Conservation (phyloP, 305 asterid genomes). For the Fraxinus sp. region DNA sequence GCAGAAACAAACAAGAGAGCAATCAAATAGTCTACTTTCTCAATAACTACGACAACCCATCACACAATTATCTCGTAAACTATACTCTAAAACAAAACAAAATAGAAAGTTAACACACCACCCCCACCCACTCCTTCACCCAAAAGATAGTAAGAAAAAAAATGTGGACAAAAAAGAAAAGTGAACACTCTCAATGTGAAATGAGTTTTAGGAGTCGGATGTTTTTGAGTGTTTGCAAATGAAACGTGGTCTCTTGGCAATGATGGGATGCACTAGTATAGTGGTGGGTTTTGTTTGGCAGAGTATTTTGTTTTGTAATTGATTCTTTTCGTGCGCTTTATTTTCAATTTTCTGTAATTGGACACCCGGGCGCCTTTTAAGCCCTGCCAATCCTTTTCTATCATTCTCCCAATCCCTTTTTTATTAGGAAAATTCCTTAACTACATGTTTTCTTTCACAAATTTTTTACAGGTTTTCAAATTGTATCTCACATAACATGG, state of each 20-base stretch:
- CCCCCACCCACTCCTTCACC: neutral
- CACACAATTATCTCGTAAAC: slow-evolving; percentile 15
- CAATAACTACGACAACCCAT: slow-evolving; percentile 22
- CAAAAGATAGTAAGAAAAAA: neutral
- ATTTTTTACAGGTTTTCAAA: too few species aligned
- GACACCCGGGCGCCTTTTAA: neutral
- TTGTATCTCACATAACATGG: too few species aligned
- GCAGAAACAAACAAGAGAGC: slow-evolving; percentile 8
- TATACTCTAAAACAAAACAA: neutral
- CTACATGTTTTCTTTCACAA: too few species aligned
- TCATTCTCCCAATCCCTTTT: slow-evolving; percentile 18
- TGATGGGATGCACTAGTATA: slow-evolving; percentile 16
- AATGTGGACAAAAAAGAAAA: neutral
- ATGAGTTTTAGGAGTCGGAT: slow-evolving; percentile 16
- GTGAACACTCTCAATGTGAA: neutral
- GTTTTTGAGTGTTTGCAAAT: slow-evolving; percentile 9
- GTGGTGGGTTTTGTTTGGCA: slow-evolving; percentile 20
- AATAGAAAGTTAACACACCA: slow-evolving; percentile 1
- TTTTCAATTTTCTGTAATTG: slow-evolving; percentile 16
- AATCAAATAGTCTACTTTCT: slow-evolving; percentile 25
- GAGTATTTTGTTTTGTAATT: neutral
- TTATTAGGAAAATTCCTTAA: neutral
- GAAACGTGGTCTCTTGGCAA: slow-evolving; percentile 4
- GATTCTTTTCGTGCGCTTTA: slow-evolving; percentile 21
- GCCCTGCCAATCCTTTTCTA: slow-evolving; percentile 32